These are phyloP conservation scores for Pichia sp. DNA, from an alignment of 1,139 yeast species.

Conservation along the genomic window DNA sequence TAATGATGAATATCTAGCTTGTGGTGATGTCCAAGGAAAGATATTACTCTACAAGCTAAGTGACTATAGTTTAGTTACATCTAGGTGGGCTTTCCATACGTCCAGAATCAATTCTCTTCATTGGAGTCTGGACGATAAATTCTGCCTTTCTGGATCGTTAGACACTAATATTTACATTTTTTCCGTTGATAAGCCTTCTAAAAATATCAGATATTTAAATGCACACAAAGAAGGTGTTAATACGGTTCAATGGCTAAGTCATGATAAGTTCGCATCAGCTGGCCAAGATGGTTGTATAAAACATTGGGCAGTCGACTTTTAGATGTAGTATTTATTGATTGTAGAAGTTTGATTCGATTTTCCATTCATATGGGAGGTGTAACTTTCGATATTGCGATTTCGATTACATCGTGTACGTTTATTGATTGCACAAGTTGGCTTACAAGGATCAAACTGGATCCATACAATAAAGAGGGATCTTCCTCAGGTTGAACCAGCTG, in stretches of 20 bases:
- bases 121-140: constrained; percentile 73
- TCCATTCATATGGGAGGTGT: constrained; percentile 36
- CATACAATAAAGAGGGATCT: constrained; percentile 46
- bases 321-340: constrained; percentile 2
- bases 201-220: constrained; percentile 62
- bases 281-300: constrained; percentile 83
- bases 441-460: constrained; percentile 40
- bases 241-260: constrained; percentile 58
- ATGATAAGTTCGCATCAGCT: constrained; percentile 46
- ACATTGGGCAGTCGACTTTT: constrained; percentile 48
- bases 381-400: constrained; percentile 40
- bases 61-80: constrained; percentile 57
- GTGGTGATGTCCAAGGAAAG: constrained; percentile 84
- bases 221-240: constrained; percentile 89
- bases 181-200: constrained; percentile 70
- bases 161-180: constrained; percentile 79
- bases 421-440: constrained; percentile 35
- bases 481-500: constrained; percentile 32
- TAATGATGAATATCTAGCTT: constrained; percentile 60
- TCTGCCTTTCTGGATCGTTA: constrained; percentile 69
- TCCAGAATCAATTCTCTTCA: constrained; percentile 68
- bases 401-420: constrained; percentile 40
- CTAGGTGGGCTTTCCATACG: constrained; percentile 95
- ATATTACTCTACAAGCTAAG: constrained; percentile 56
- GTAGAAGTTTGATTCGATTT: not conserved